phyloP scores from a whole-genome alignment of 2,329 filamentous ascomycete genomes.

The Xylariaceae sp. region DNA sequence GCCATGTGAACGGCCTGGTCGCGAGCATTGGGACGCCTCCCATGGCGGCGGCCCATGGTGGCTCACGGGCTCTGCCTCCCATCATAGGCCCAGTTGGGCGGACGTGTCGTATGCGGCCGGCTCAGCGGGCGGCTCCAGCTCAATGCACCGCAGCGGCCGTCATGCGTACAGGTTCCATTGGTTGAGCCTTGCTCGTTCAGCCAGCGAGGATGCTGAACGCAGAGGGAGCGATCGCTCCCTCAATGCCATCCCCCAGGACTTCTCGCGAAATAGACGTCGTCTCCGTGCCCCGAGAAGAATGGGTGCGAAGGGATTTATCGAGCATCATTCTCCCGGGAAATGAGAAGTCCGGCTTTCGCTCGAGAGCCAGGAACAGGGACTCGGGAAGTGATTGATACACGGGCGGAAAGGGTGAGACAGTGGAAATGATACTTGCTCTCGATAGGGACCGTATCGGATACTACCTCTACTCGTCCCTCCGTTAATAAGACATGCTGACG shows the following conservation, averaged over 20 bases:
- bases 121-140: not conserved
- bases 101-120: not conserved
- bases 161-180: not conserved
- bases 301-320: not conserved
- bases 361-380: too few relatives aligned
- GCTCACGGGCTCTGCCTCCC: too few relatives aligned
- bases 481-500: not conserved
- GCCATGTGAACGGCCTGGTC: too few relatives aligned
- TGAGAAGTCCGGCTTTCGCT: not conserved
- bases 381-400: too few relatives aligned
- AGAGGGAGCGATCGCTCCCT: not conserved
- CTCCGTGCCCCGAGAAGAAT: too few relatives aligned
- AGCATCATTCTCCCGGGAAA: not conserved
- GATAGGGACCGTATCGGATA: not conserved
- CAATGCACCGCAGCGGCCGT: not conserved
- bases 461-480: not conserved
- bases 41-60: too few relatives aligned
- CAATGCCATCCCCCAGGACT: not conserved
- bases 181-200: not conserved
- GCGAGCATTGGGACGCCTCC: too few relatives aligned
- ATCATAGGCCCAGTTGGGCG: not conserved
- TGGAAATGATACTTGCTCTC: not conserved
- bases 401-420: too few relatives aligned
- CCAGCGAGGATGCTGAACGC: not conserved
- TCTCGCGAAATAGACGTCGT: too few relatives aligned